These are phyloP conservation scores for Trifolium subterraneum DNA, from an alignment of 306 rosid genomes.

Conservation along the genomic window DNA sequence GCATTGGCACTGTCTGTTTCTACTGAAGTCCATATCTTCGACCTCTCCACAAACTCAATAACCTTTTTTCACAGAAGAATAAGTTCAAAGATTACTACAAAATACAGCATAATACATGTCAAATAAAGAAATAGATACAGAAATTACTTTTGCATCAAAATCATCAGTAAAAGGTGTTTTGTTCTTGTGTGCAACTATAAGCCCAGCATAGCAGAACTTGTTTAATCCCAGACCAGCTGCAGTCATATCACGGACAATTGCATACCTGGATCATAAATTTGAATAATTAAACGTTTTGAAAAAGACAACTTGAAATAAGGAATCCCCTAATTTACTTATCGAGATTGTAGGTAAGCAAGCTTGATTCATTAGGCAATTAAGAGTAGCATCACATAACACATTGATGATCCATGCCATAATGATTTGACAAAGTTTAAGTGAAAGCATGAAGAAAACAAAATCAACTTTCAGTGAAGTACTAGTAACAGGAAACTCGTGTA, in stretches of 20 bases:
- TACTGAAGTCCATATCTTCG: conserved; percentile 76
- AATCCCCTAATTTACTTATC: background rate
- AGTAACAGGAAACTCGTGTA: background rate
- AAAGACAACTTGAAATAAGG: conserved; percentile 16
- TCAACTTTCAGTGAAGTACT: background rate
- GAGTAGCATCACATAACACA: too few relatives aligned
- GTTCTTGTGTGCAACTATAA: conserved; percentile 79
- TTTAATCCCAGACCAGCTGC: conserved; percentile 97
- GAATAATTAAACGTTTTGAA: conserved; percentile 23
- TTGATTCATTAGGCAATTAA: too few relatives aligned
- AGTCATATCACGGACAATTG: conserved; percentile 94
- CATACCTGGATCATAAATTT: conserved; percentile 64
- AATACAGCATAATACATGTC: conserved; percentile 31
- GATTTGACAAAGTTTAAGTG: background rate
- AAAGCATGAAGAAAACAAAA: background rate
- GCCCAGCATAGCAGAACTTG: conserved; percentile 90
- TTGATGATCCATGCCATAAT: too few relatives aligned
- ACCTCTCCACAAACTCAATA: conserved; percentile 86
- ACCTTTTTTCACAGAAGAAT: conserved; percentile 61
- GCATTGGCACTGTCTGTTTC: conserved; percentile 72
- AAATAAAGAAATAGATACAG: conserved; percentile 29
- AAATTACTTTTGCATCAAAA: conserved; percentile 75
- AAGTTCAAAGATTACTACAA: conserved; percentile 39
- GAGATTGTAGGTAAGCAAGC: too few relatives aligned
- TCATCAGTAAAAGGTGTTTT: conserved; percentile 77